Base-by-base conservation (phyloP, 2,329 filamentous ascomycete genomes). In the Aspergillus vadensis region DNA sequence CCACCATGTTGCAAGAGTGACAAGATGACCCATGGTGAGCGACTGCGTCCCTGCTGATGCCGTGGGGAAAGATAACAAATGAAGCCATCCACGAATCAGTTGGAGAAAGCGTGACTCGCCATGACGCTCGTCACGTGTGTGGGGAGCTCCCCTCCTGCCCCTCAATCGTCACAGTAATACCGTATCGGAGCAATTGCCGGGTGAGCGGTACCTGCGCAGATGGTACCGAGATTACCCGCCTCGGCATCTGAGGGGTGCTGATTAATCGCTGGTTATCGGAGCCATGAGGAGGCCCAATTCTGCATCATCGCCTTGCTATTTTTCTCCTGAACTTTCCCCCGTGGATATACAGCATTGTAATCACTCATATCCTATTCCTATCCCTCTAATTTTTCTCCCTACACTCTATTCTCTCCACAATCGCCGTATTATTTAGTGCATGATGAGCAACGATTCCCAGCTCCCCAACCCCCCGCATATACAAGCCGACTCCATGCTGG, bases 391-490 rank as follows among this genome's bases (percentile, higher is more conserved):
- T 8, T 15, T 17, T 15, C 21, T 3, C 14, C 15, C 32, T 19
- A 38, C 15, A 44, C n/a, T 17, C 15, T 9, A 19, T 17, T 25
- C 25, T 14, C 15, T 21, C 7, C 21, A 14, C 39, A 47, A 32
- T 38, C 32, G 27, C 32, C 39, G 12, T 21, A 32, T 17, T 38
- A 21, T 44, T 8, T 32, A 54, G 27, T 19, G 27, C 69, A 72
- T 48, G 43, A 75, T 75, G 72, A 70, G 55, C 61, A 60, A 60
- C 32, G 55, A 62, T 38, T 66, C 72, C 39, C 72, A 79, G 57
- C 80, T 87, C 56, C 86, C 86, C 27, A 79, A 81, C 65, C 85
- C 86, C 55, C 83, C 84, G 39, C 84, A 87, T 74, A 76, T 81
- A 59, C 79, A 83, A 64, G 76, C 84, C 67, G 86, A 88, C 72